Evolutionary conservation across 75 land plant genomes (phyloP).

Genomic region (Adiantum capillusveneris): DNA sequence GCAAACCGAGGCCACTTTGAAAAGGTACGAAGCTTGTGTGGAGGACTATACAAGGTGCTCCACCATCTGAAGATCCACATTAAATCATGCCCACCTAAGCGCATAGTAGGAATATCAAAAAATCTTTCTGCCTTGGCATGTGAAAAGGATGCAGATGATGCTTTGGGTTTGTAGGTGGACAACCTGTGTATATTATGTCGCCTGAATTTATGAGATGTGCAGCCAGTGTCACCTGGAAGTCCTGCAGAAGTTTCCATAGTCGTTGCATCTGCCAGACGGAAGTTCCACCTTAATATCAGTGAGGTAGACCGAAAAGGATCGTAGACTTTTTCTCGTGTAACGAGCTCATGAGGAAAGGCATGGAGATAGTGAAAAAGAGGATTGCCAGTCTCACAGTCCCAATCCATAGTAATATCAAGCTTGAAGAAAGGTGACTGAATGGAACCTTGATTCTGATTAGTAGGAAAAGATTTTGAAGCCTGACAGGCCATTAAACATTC

Average conservation of each 20-base stretch:
- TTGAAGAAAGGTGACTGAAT: conserved; percentile 62
- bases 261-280: conserved; percentile 45
- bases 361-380: conserved; percentile 91
- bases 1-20: conserved; percentile 89
- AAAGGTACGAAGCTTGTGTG: conserved; percentile 86
- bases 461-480: conserved; percentile 27
- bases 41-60: conserved; percentile 74
- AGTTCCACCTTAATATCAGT: conserved; percentile 71
- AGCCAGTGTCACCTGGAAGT: conserved; percentile 1
- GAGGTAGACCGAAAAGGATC: conserved; percentile 95
- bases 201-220: neutral
- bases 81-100: conserved; percentile 79
- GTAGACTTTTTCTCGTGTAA: conserved; percentile 57
- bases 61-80: conserved; percentile 87
- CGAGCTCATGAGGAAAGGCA: conserved; percentile 76
- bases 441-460: conserved; percentile 24
- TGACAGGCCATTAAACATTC: conserved; percentile 44
- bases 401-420: conserved; percentile 84
- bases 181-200: neutral
- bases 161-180: neutral
- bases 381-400: conserved; percentile 92
- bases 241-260: conserved; percentile 3
- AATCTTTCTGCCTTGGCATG: conserved; percentile 22
- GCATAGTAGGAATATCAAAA: conserved; percentile 41
- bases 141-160: conserved; percentile 17